Evolutionary conservation across 2,329 filamentous ascomycete genomes (phyloP).

Genomic region (Botrytis tulipae): DNA sequence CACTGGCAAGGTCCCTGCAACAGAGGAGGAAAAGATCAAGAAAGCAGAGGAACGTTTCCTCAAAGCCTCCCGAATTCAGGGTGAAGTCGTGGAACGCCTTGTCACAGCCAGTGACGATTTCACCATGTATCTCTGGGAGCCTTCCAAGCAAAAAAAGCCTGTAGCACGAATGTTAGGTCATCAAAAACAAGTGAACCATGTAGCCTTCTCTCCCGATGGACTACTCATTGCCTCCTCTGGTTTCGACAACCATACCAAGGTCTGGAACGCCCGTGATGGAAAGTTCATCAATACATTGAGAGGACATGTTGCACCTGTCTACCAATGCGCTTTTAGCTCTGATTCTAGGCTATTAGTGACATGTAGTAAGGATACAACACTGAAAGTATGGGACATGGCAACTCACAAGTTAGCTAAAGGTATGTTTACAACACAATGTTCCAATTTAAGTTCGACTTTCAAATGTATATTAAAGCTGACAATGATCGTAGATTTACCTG

Average conservation of each 20-base stretch:
- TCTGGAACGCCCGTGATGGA: slow-evolving; percentile 76
- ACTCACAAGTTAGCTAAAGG: slow-evolving; percentile 70
- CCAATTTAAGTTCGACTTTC: not conserved
- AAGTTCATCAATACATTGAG: slow-evolving; percentile 85
- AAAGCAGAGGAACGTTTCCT: slow-evolving; percentile 83
- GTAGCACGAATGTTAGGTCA: slow-evolving; percentile 88
- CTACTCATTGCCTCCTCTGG: slow-evolving; percentile 80
- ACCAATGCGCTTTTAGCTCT: slow-evolving; percentile 88
- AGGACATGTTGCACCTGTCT: slow-evolving; percentile 88
- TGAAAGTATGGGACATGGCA: slow-evolving; percentile 92
- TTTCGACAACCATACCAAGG: slow-evolving; percentile 93
- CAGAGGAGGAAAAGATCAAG: slow-evolving; percentile 66
- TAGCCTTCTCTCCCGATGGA: slow-evolving; percentile 90
- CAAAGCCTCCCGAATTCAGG: slow-evolving; percentile 74
- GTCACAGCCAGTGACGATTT: slow-evolving; percentile 94
- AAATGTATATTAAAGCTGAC: slow-evolving; percentile 18
- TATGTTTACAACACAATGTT: slow-evolving; percentile 26
- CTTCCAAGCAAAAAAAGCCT: slow-evolving; percentile 73
- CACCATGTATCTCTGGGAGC: slow-evolving; percentile 95
- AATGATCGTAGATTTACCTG: slow-evolving; percentile 67
- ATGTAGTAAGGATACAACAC: slow-evolving; percentile 80
- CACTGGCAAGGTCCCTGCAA: slow-evolving; percentile 64
- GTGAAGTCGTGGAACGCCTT: slow-evolving; percentile 76
- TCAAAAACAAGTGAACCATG: slow-evolving; percentile 95
- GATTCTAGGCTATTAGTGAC: slow-evolving; percentile 89